Evolutionary conservation across 2,329 filamentous ascomycete species (phyloP), one percentile per base, ranked within the genome.

Genomic region (Pseudogymnoascus sp.): DNA sequence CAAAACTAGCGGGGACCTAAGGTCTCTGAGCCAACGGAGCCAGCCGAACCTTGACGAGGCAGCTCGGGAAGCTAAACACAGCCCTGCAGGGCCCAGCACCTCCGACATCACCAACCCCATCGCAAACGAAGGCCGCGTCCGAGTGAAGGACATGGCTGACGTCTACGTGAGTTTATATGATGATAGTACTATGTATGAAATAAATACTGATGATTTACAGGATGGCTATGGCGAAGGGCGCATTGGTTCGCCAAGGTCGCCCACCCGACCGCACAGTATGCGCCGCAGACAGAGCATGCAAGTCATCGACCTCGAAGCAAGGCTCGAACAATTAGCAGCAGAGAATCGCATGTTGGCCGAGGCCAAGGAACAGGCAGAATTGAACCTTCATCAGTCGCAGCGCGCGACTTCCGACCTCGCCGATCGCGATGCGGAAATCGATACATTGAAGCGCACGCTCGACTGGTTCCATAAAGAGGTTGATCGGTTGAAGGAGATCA

Each of bases 241-340:
- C 72, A 84, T 89, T 73, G 87, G 87, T 73, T 96, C 92, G 74
- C 92, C 93, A 72, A 87, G 89, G 71, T 97, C 94, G 71, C 94
- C 94, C 62, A 96, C 91, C 69, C 87, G 93, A 76, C 92, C 94
- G 70, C 91, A 92, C 72, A 97, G 92, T 80, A 90, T 99, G 84
- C 92, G 93, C 70, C 92, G 93, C 73, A 90, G 93, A 73, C 94
- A 96, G 77, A 97, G 93, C 81, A 93, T 97, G 87, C 93, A 97
- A 78, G 86, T 93, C 61, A 86, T 97, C 65, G 93, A 99, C 71
- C 86, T 99, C 72, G 92, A 97, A 79, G 81, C 84, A 64, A 86
- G 84, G 71, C 83, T 99, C 69, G 91, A 97, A 69, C 88, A 93
- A 74, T 81, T 99, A 66, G 80, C 89, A 41, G 86, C 88, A 21